Evolutionary conservation across 345 rosid species (phyloP), one percentile per base, ranked within the genome.

Genomic region (Melastoma malabathricum): DNA sequence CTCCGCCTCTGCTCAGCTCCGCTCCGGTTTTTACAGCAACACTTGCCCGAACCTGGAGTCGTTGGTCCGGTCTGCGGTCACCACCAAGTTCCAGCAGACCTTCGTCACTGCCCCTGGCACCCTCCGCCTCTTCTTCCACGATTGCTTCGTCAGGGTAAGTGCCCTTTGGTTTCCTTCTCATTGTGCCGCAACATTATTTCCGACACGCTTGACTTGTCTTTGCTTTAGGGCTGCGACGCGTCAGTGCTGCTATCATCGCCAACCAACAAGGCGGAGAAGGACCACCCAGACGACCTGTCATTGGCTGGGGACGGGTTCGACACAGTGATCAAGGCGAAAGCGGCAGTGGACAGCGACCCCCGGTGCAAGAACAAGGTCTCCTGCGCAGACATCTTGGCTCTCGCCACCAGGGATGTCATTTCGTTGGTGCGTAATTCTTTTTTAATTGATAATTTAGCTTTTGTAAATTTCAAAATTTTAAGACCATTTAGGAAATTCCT

Each of bases 321-420:
- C 70, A 86, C 94, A 0, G 94, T 86, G 58, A 53, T 80, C 46
- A 80, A 83, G 59, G 96, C 98, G 3, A 90, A 90, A 64, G 83
- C 78, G 2, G 92, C 92, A 5, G 75, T 90, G 9, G 98, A 90
- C 13, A 60, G 72, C 0, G 65, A 58, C 65, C 80, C 98, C 1
- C 52, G 52, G n/a, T 90, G 98, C 74, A 75, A 69, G 57, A 86
- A 83, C 79, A 86, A 70, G 75, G 98, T 90, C 46, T 86, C 98
- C 3, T 90, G 96, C 59, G 94, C 98, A 41, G 98, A 90, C 62
- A 83, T 90, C 48, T 67, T 90, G 25, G 94, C 90, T 64, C 76
- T 90, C 7, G 98, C 98, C 1, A 70, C 96, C 5, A 76, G 95
- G 68, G 97, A 89, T 43, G 90, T 83, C 55, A 44, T 89, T 6